Evolutionary conservation across 108 stramenopile species (phyloP), one percentile per base, ranked within the genome.

Genomic region (Skeletonema tropicum): DNA sequence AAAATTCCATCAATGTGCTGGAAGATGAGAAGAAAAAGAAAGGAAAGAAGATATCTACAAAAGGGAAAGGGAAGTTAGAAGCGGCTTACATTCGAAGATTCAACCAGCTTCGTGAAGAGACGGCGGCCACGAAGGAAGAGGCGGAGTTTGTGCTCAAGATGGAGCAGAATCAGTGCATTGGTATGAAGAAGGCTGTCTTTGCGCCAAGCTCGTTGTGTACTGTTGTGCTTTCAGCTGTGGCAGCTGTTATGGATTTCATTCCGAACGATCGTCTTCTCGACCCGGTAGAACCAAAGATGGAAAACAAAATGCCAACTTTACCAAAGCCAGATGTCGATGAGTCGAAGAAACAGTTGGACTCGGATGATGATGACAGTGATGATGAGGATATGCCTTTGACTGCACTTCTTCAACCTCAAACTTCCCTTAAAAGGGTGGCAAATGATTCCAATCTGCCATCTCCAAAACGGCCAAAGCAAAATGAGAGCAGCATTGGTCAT

Each of bases 81-180:
- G 77, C 82, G n/a, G 93, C 90, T 8, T 83, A 83, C 64, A 82
- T 85, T 59, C 85, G 89, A 29, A 68, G 91, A 42, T 71, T 89
- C 46, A 25, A 87, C 12, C 76, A 83, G 55, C 59, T 87, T 35
- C 86, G 87, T 57, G 68, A 59, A 0, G 87, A 86, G 23, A 63
- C 68, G 12, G 83, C 83, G 42, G 68, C 79, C 3, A 75, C 81
- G 38, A 70, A 76, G 15, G 69, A 68, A 52, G 93, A 94, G 79
- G 90, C 87, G 9, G 66, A 76, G 36, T 94, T 92, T 73, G 88
- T 94, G 9, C 68, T 84, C 13, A 66, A 86, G 29, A 94, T 94
- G 93, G 93, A 94, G 76, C 73, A 83, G 32, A 79, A 88, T 31
- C 93, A 94, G 75, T 55, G 76, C 3, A 57, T 76, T 49, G 60